phyloP scores from a whole-genome alignment of 306 rosid genomes.

The Potentilla sterilis region DNA sequence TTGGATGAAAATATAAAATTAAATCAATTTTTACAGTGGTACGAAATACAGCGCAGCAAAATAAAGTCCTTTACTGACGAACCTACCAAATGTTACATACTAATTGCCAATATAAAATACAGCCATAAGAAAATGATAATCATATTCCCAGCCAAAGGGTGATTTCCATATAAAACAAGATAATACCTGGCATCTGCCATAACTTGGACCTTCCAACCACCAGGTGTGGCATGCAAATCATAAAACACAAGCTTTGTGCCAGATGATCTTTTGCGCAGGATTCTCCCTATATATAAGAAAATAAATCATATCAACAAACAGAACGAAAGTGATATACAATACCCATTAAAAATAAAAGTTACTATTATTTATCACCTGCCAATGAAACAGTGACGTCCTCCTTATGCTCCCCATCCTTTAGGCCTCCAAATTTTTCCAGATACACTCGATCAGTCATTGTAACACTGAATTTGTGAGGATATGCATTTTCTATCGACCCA shows the following conservation, averaged over 20 bases:
- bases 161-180: background rate
- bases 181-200: conserved; percentile 80
- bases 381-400: conserved; percentile 62
- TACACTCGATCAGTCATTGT: conserved; percentile 49
- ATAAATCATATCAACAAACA: background rate
- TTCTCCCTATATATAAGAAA: conserved; percentile 36
- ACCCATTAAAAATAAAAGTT: background rate
- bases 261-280: conserved; percentile 69
- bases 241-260: conserved; percentile 71
- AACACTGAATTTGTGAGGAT: conserved; percentile 80
- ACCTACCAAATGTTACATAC: background rate
- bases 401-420: conserved; percentile 68
- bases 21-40: background rate
- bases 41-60: background rate
- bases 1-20: background rate
- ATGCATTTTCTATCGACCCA: conserved; percentile 56
- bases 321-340: background rate
- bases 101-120: background rate
- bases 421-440: conserved; percentile 42
- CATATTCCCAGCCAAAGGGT: background rate
- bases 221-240: conserved; percentile 50
- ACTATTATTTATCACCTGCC: conserved; percentile 46
- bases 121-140: background rate
- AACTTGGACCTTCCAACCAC: conserved; percentile 68
- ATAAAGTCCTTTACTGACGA: background rate